Percentiles rank a stretch among this genome's conserved stretches.
These are phyloP conservation scores for Talaromyces proteolyticus DNA, from an alignment of 495 filamentous ascomycete species.

Conservation along the genomic window DNA sequence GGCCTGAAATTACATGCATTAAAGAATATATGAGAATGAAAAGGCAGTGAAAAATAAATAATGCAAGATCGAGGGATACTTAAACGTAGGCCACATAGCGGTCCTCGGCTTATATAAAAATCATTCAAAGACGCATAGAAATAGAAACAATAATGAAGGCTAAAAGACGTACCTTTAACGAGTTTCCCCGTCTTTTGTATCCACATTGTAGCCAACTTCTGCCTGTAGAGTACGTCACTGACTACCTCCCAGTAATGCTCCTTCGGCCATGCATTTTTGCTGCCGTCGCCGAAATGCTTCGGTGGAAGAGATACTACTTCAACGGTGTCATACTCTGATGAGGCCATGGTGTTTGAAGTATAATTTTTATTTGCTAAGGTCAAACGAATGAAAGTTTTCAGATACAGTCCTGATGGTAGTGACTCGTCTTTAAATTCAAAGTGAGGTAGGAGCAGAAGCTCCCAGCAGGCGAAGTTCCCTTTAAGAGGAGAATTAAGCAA, in stretches of 20 bases:
- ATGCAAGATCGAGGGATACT: too few relatives aligned
- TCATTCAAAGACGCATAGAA: too few relatives aligned
- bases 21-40: too few relatives aligned
- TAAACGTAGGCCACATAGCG: too few relatives aligned
- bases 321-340: constrained; percentile 15
- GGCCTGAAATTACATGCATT: too few relatives aligned
- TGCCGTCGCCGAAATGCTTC: constrained; percentile 26
- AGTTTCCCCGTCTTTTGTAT: constrained; percentile 22
- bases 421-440: too few relatives aligned
- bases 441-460: too few relatives aligned
- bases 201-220: constrained; percentile 32
- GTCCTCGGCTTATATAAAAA: too few relatives aligned
- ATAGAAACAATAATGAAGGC: constrained; percentile 1
- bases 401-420: too few relatives aligned
- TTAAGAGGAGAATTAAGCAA: too few relatives aligned
- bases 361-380: background rate
- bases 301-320: constrained; percentile 21
- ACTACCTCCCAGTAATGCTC: constrained; percentile 14
- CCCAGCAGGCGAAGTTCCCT: too few relatives aligned
- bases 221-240: constrained; percentile 18
- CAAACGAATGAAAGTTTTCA: background rate
- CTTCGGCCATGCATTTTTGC: constrained; percentile 23
- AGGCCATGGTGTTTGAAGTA: background rate
- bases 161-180: constrained; percentile 24
- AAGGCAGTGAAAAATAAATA: too few relatives aligned